A percentile compares a stretch with the other conserved stretches of the same genome.
Conservation (phyloP, 768 basidiomycete species). For the Suillus decipiens region DNA sequence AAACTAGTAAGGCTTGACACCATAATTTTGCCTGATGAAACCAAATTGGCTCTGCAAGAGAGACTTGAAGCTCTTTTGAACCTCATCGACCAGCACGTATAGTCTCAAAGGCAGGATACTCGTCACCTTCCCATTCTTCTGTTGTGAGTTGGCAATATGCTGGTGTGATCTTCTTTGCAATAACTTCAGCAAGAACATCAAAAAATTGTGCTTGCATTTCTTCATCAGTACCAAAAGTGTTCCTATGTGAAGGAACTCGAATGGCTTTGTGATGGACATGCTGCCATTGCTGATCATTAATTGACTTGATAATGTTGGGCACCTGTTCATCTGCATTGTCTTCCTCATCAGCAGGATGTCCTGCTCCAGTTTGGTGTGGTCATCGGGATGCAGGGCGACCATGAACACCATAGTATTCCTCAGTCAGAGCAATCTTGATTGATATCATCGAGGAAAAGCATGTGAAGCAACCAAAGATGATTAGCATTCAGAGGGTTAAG, state of each 20-base stretch:
- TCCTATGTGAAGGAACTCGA: conserved; percentile 2
- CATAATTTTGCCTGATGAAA: background rate
- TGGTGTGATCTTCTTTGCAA: conserved; percentile 5
- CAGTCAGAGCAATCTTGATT: conserved; percentile 4
- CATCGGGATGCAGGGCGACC: background rate
- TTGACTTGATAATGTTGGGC: background rate
- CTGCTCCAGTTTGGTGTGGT: conserved; percentile 11
- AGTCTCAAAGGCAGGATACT: conserved; percentile 11
- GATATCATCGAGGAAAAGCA: conserved; percentile 32
- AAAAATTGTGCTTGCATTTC: conserved; percentile 11
- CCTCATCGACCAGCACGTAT: background rate
- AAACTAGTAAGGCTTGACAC: too few relatives aligned
- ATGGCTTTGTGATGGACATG: conserved; percentile 6
- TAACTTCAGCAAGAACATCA: background rate
- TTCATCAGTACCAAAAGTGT: conserved; percentile 13
- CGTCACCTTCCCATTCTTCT: conserved; percentile 16
- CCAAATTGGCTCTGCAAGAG: background rate
- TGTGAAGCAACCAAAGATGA: conserved; percentile 45
- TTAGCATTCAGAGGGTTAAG: too few relatives aligned
- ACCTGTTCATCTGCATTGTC: background rate
- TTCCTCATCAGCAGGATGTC: too few relatives aligned
- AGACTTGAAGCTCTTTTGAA: background rate
- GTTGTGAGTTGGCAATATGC: conserved; percentile 16
- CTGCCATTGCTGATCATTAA: conserved; percentile 5
- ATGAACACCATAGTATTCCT: conserved; percentile 18